phyloP scores from a whole-genome alignment of 192 early-diverging fungal genomes.

The Funneliformis mosseae region DNA sequence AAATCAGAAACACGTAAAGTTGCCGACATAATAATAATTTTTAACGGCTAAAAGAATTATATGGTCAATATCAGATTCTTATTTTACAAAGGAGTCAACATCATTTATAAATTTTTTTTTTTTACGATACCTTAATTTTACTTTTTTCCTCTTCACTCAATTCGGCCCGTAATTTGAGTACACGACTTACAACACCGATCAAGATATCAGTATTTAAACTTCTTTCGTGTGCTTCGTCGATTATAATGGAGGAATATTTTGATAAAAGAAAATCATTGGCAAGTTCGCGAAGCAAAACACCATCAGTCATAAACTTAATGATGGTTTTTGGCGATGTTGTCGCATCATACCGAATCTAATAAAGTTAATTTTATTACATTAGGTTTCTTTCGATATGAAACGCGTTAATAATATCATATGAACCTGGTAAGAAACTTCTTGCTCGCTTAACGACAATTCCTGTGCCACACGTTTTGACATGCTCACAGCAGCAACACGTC shows the following conservation, averaged over 20 bases:
- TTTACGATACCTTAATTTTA: conserved; percentile 49
- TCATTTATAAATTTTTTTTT: neutral
- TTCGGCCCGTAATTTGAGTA: conserved; percentile 77
- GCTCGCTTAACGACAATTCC: conserved; percentile 78
- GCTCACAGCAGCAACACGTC: conserved; percentile 94
- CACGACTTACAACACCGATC: conserved; percentile 93
- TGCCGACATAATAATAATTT: conserved; percentile 98
- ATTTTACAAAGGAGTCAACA: neutral
- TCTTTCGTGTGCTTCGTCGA: conserved; percentile 99
- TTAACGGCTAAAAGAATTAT: conserved; percentile 61
- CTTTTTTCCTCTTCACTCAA: conserved; percentile 52
- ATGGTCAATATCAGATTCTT: neutral
- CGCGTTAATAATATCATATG: neutral
- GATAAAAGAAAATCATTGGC: conserved; percentile 83
- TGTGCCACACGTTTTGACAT: conserved; percentile 94
- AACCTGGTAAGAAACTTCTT: conserved; percentile 74
- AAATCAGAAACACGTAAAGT: conserved; percentile 98
- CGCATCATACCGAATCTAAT: conserved; percentile 90
- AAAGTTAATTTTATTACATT: conserved; percentile 15
- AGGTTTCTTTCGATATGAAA: neutral
- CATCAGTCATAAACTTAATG: conserved; percentile 99
- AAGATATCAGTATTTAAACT: conserved; percentile 97
- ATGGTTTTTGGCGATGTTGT: conserved; percentile 73
- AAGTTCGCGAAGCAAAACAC: conserved; percentile 95
- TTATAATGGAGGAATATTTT: conserved; percentile 94